Evolutionary conservation across 257 asterid genomes (phyloP), one percentile per base, ranked within the genome.

Genomic region (Nicotiana undulata): DNA sequence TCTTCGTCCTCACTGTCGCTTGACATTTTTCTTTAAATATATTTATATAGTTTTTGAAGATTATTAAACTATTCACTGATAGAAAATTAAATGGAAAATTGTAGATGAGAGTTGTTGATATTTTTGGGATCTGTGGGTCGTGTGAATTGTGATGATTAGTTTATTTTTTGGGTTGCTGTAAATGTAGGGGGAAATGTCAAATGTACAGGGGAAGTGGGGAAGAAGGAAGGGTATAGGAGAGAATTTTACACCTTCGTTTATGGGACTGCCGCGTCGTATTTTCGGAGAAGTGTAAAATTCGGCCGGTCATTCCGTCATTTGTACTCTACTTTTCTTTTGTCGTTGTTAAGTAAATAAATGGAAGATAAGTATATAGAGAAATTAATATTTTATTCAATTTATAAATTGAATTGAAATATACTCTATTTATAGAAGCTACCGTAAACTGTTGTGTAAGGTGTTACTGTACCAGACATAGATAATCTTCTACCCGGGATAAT

Each of bases 1-100:
- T 95, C 99, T 86, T 95, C 99, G 84, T 94, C 97, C 5, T 74
- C 78, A 65, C 91, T 88, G 83, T 87, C 97, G 89, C 89, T 90
- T 83, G 99, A 89, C 99, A 95, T 93, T 83, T 83, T 77, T 24
- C 9, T 58, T 26, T 12, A 10, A 59, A 64, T 63, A 13, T 64
- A 63, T 64, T 46, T 74, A 49, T 46, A 46, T 4, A 51, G 16
- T 24, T 15, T 15, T 37, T 24, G 40, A 46, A 74, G 61, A 72
- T 46, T 46, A 72, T 72, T 46, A 72, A 72, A 72, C 59, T 70
- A 68, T 6, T 37, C 49, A 44, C 37, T 61, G 3, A 16, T 24
- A 12, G 32, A 24, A 40, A 40, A 40, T 40, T 40, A 40, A 52
- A 52, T 52, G 49, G 8, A 56, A 60, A 60, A 10, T 60, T 60